phyloP scores from a whole-genome alignment of 2,329 filamentous ascomycete species.

The Ophiostoma quercus region DNA sequence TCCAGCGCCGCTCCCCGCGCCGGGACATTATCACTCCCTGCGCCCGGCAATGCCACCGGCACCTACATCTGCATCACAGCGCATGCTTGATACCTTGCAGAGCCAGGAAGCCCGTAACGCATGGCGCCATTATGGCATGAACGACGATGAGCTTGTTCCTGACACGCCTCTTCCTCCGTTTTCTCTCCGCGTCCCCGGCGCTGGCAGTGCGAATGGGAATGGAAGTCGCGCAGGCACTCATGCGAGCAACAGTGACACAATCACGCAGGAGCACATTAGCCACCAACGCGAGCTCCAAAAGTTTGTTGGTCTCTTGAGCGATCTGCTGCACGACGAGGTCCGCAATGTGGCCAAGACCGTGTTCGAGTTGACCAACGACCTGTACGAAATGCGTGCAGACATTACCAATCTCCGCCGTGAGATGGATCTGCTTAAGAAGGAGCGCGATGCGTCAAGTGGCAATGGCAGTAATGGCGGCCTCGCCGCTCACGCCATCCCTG shows the following conservation, averaged over 20 bases:
- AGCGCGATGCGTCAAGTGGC: neutral
- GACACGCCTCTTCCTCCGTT: neutral
- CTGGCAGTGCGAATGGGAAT: neutral
- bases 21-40: neutral
- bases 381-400: neutral
- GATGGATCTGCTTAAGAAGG: neutral
- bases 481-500: neutral
- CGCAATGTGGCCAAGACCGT: slow-evolving; percentile 2
- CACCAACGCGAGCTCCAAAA: slow-evolving; percentile 2
- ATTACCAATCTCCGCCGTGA: neutral
- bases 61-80: neutral
- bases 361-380: neutral
- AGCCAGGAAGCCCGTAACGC: neutral
- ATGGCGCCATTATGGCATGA: neutral
- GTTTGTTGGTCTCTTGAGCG: neutral
- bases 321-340: neutral
- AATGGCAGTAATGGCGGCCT: neutral
- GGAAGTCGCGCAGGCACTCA: neutral
- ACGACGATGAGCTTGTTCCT: neutral
- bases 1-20: neutral
- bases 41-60: neutral
- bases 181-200: neutral
- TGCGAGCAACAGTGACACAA: neutral
- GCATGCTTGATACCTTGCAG: neutral
- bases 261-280: neutral